Base-by-base conservation (phyloP, 768 basidiomycete species). In the Lentinula sp. region DNA sequence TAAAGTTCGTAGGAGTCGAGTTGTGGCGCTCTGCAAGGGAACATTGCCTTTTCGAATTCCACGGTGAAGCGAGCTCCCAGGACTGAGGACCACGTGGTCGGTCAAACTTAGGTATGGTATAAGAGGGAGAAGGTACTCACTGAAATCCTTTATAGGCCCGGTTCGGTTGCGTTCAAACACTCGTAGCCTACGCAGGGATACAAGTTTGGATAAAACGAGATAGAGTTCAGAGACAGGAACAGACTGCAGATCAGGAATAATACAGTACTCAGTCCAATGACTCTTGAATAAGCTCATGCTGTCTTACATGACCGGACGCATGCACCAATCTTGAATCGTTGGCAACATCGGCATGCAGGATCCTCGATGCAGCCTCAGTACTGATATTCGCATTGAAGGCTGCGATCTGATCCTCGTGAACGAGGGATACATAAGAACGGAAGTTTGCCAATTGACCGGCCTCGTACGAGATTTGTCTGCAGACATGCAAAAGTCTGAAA, bases 41-140 rank as follows among this genome's bases (percentile, higher is more conserved):
- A 77, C 70, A 78, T 72, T 5, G 73, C 72, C n/a, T 68, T 62
- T 62, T 78, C 77, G 63, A 76, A 76, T 56, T 73, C 63, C 37
- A 73, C 61, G 59, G 50, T 64, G 46, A 66, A 66, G 41, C 65
- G 63, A 49, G 57, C 51, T 50, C 66, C 61, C 7, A 66, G 68
- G n/a, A 66, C 67, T 69, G 48, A 41, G 23, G 41, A 20, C 12
- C 18, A 28, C 55, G 37, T 56, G 35, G 45, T 42, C 43, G 32
- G 28, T 8, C 55, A 56, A 32, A 42, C 6, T 18, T 12, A 23
- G 42, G 33, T 39, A 33, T 42, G 23, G 37, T 23, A 12, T 16
- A 13, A 46, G 32, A 1, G 59, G 32, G 33, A 23, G 41, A 32
- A 35, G 46, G 35, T 35, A 32, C 61, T 50, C 37, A 63, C 62